Conservation (phyloP, 73 alveolate species). For the Diophrys sp. region DNA sequence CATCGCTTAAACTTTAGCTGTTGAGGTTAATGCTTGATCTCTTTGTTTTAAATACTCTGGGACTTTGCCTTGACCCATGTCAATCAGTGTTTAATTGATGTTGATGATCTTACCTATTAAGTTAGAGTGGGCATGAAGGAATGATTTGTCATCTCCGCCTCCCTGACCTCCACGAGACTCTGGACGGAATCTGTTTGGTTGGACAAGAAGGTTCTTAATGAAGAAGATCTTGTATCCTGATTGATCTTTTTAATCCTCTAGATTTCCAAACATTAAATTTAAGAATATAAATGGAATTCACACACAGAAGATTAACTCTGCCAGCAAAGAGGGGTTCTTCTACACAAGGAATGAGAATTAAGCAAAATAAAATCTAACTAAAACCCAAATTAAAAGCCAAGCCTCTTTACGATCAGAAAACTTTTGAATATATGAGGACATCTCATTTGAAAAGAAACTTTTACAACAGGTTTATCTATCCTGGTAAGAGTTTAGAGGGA, state of each 20-base stretch:
- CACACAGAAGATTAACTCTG: too few relatives aligned
- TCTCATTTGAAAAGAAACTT: too few relatives aligned
- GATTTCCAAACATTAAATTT: conserved; percentile 68
- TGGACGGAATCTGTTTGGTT: conserved; percentile 95
- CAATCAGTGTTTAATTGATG: conserved; percentile 42
- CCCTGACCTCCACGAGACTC: conserved; percentile 82
- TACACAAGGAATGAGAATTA: too few relatives aligned
- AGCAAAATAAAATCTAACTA: too few relatives aligned
- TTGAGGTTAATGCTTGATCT: background rate
- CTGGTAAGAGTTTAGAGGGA: too few relatives aligned
- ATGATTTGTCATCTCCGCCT: conserved; percentile 72
- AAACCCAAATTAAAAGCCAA: too few relatives aligned
- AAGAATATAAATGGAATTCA: conserved; percentile 22
- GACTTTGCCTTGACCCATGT: background rate
- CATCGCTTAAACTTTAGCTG: conserved; percentile 21
- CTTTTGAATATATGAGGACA: too few relatives aligned
- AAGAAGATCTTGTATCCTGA: conserved; percentile 79
- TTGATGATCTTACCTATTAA: conserved; percentile 73
- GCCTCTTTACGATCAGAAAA: conserved; percentile 6
- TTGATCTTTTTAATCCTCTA: conserved; percentile 49
- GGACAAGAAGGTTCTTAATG: conserved; percentile 77
- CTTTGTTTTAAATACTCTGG: background rate
- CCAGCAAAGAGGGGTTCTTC: too few relatives aligned
- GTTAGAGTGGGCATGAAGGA: conserved; percentile 83
- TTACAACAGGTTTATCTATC: too few relatives aligned